These are phyloP conservation scores for Liriodendron chinense DNA, from an alignment of 164 flowering plant species.

Conservation along the genomic window DNA sequence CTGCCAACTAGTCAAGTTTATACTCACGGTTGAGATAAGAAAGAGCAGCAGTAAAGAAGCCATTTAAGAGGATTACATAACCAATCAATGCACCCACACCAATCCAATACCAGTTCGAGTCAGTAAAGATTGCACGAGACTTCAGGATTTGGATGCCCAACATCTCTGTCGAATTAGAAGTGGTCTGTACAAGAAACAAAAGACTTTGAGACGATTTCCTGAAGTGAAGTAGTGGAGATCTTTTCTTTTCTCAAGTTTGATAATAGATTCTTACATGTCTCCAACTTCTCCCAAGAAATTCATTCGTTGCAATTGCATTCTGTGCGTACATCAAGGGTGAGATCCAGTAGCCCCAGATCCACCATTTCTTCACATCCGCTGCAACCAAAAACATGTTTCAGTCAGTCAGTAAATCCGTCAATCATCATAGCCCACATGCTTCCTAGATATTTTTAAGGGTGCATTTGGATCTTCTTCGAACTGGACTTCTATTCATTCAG, in stretches of 20 bases:
- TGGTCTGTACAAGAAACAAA: slow-evolving; percentile 11
- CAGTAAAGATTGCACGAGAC: slow-evolving; percentile 27
- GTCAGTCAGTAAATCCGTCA: neutral
- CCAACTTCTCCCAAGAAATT: slow-evolving; percentile 49
- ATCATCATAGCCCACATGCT: too few relatives aligned
- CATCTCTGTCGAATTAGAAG: slow-evolving; percentile 14
- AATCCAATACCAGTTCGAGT: slow-evolving; percentile 38
- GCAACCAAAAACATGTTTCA: neutral
- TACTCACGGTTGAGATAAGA: slow-evolving; percentile 24
- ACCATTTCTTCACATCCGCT: slow-evolving; percentile 30
- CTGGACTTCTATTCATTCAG: neutral
- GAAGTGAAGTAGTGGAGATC: neutral
- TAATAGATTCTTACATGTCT: slow-evolving; percentile 27
- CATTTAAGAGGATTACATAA: slow-evolving; percentile 25
- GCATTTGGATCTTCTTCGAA: neutral
- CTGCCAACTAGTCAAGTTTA: neutral
- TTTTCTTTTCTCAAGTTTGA: neutral
- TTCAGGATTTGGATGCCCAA: slow-evolving; percentile 27
- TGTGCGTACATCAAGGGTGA: slow-evolving; percentile 59
- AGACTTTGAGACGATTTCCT: neutral
- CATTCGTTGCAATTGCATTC: slow-evolving; percentile 44
- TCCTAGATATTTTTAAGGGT: neutral
- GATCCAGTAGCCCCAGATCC: slow-evolving; percentile 59
- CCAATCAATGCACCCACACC: slow-evolving; percentile 34
- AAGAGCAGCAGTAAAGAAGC: slow-evolving; percentile 10